Conservation (phyloP, 2,329 filamentous ascomycete species). For the Exophiala phaeomuriformis region DNA sequence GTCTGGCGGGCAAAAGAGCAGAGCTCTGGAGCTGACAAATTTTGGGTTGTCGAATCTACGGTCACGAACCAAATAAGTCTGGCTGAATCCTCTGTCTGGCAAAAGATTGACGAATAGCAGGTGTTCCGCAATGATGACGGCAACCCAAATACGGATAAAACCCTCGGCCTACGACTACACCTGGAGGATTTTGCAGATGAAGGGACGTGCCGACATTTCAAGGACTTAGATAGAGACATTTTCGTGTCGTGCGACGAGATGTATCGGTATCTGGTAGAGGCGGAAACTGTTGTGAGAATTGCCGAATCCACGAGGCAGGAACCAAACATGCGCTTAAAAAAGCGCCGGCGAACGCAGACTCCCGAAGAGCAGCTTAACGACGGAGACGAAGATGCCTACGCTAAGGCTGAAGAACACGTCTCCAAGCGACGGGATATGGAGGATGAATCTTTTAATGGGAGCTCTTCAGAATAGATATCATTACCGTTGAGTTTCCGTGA, state of each 20-base stretch:
- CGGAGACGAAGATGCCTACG: slow-evolving; percentile 8
- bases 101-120: slow-evolving; percentile 11
- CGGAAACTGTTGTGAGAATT: slow-evolving; percentile 8
- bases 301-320: slow-evolving; percentile 2
- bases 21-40: slow-evolving; percentile 18
- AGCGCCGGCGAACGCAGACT: slow-evolving; percentile 11
- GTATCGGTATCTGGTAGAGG: slow-evolving; percentile 15
- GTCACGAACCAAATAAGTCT: slow-evolving; percentile 16
- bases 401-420: slow-evolving; percentile 12
- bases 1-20: slow-evolving; percentile 29
- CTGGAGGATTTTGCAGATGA: slow-evolving; percentile 28
- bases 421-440: slow-evolving; percentile 8
- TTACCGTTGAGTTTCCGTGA: not conserved
- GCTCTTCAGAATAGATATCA: slow-evolving; percentile 6
- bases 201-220: slow-evolving; percentile 13
- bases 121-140: slow-evolving; percentile 29
- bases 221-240: slow-evolving; percentile 12
- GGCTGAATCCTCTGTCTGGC: slow-evolving; percentile 4
- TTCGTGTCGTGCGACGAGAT: slow-evolving; percentile 14
- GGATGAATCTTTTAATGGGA: slow-evolving; percentile 7
- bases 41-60: slow-evolving; percentile 13
- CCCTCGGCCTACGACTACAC: slow-evolving; percentile 22
- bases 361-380: slow-evolving; percentile 13
- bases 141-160: slow-evolving; percentile 20
- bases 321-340: slow-evolving; percentile 6